Percentiles rank a stretch among this genome's conserved stretches.
phyloP scores from a whole-genome alignment of 2,329 filamentous ascomycete species.

The Davidsoniella neocaledoniae region DNA sequence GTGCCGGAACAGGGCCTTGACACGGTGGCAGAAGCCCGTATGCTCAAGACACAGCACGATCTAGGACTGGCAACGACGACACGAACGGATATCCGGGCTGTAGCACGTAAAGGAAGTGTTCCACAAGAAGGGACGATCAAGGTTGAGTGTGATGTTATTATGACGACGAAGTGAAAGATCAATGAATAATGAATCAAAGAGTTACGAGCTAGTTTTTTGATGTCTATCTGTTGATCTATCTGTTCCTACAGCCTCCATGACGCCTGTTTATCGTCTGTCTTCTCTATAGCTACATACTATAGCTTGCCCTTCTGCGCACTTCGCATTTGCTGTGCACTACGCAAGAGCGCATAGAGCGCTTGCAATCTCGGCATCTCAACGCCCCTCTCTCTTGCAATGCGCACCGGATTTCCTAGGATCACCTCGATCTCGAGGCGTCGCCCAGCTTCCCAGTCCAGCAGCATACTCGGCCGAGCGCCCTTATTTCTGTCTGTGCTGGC shows the following conservation, averaged over 20 bases:
- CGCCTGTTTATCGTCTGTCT: too few relatives aligned
- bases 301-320: constrained; percentile 18
- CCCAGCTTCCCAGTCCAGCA: constrained; percentile 51
- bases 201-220: not conserved
- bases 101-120: not conserved
- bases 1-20: not conserved
- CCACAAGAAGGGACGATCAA: constrained; percentile 8
- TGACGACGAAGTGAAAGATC: not conserved
- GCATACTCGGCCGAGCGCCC: constrained; percentile 50
- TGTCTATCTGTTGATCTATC: not conserved
- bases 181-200: not conserved
- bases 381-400: constrained; percentile 44
- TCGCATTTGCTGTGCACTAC: constrained; percentile 40
- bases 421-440: constrained; percentile 55
- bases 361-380: constrained; percentile 51
- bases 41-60: constrained; percentile 7
- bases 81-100: constrained; percentile 1
- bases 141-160: constrained; percentile 2
- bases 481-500: constrained; percentile 46
- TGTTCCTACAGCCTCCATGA: not conserved
- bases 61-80: constrained; percentile 3
- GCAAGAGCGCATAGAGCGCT: constrained; percentile 47
- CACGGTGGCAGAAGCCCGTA: not conserved
- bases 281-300: not conserved
- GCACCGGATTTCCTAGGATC: constrained; percentile 53